Evolutionary conservation across 2,329 filamentous ascomycete species (phyloP).

Genomic region (Aulographum hederae): DNA sequence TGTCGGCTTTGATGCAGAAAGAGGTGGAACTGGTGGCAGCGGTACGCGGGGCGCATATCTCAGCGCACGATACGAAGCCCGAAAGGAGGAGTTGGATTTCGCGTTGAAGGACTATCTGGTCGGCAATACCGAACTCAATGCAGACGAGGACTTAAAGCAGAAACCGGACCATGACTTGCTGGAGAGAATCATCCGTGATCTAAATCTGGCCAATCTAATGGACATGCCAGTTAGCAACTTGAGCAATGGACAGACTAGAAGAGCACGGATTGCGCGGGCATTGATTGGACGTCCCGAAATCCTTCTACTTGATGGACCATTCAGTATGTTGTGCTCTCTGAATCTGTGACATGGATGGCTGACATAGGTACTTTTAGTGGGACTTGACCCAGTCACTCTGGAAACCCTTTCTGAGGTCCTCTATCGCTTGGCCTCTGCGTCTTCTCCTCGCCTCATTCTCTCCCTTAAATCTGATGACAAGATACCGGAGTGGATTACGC

Average conservation of each 20-base stretch:
- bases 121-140: constrained; percentile 70
- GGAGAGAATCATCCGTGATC: constrained; percentile 24
- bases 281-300: constrained; percentile 64
- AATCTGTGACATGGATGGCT: too few relatives aligned
- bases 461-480: constrained; percentile 71
- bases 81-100: constrained; percentile 74
- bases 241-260: constrained; percentile 80
- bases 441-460: constrained; percentile 55
- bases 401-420: constrained; percentile 54
- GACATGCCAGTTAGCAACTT: constrained; percentile 74
- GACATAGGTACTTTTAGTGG: too few relatives aligned
- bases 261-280: constrained; percentile 76
- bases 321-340: constrained; percentile 46
- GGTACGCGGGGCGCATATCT: constrained; percentile 60
- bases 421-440: constrained; percentile 44
- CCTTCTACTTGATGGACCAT: constrained; percentile 78
- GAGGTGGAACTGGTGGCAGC: constrained; percentile 32
- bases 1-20: constrained; percentile 72
- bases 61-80: constrained; percentile 77
- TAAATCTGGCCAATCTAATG: constrained; percentile 51
- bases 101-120: constrained; percentile 63
- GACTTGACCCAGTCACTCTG: constrained; percentile 71
- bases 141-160: constrained; percentile 27
- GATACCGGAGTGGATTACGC: constrained; percentile 79
- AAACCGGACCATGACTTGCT: constrained; percentile 22